Conservation (phyloP, 2,329 filamentous ascomycete species). For the Thielaviopsis euricoi region DNA sequence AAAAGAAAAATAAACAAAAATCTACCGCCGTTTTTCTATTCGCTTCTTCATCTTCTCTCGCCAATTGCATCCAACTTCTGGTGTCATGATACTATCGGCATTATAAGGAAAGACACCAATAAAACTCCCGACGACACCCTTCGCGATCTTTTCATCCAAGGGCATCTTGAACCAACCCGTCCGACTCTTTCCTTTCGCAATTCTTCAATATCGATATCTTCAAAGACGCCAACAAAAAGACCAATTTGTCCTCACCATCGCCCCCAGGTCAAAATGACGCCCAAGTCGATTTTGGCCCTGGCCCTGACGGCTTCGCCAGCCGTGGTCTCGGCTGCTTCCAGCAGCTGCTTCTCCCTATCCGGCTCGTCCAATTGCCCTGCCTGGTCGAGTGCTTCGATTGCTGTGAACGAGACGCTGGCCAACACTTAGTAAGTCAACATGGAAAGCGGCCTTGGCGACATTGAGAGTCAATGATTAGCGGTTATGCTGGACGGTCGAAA, state of each 20-base stretch:
- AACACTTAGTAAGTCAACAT: constrained; percentile 9
- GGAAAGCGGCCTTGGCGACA: neutral
- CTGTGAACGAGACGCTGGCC: constrained; percentile 5
- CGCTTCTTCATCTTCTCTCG: neutral
- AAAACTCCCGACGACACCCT: constrained; percentile 2
- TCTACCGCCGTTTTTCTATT: neutral
- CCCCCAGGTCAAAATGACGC: constrained; percentile 4
- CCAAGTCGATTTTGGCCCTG: constrained; percentile 6
- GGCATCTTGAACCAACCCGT: neutral
- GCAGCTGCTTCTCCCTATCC: constrained; percentile 8
- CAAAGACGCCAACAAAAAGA: neutral
- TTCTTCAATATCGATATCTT: neutral
- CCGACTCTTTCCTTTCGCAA: neutral
- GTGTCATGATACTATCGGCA: neutral
- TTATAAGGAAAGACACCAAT: constrained; percentile 8
- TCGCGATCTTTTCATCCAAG: neutral
- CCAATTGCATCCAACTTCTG: neutral
- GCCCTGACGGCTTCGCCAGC: constrained; percentile 4
- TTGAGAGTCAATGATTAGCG: neutral
- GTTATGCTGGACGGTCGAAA: neutral
- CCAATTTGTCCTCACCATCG: neutral
- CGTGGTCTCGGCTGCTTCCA: constrained; percentile 5
- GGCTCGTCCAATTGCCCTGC: constrained; percentile 9
- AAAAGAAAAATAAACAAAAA: too few species aligned
- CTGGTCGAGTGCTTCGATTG: constrained; percentile 9